phyloP scores from a whole-genome alignment of 139 green algal species.

The Microglena sp. region DNA sequence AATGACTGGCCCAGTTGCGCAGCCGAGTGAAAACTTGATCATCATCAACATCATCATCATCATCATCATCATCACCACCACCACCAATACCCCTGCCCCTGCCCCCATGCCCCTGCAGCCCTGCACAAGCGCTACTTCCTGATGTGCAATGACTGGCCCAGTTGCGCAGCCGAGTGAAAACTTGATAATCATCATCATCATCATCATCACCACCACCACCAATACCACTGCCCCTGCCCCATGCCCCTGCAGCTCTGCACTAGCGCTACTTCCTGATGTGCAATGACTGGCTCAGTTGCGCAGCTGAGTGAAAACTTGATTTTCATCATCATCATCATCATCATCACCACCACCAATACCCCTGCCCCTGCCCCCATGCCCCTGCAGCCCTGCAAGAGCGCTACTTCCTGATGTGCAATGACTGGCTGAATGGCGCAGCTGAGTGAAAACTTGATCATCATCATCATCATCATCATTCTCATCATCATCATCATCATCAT shows the following conservation, averaged over 20 bases:
- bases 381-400: slow-evolving; percentile 26
- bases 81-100: background rate
- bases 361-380: background rate
- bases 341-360: no score
- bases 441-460: slow-evolving; percentile 31
- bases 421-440: slow-evolving; percentile 42
- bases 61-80: no score
- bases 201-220: no score
- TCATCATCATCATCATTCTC: no score
- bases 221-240: background rate
- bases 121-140: slow-evolving; percentile 41
- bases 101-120: slow-evolving; percentile 3
- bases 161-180: slow-evolving; percentile 23
- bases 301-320: slow-evolving; percentile 28
- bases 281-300: slow-evolving; percentile 43
- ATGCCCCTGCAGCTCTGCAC: slow-evolving; percentile 14
- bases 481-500: no score
- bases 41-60: no score
- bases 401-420: slow-evolving; percentile 37
- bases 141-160: slow-evolving; percentile 39
- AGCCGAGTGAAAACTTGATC: slow-evolving; percentile 28
- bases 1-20: slow-evolving; percentile 42
- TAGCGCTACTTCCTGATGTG: slow-evolving; percentile 39
- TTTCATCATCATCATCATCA: no score
- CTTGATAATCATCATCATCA: no score